Percentiles rank a stretch among this genome's conserved stretches.
phyloP scores from a whole-genome alignment of 2,329 filamentous ascomycete species.

The Phyllosticta citriasiana region DNA sequence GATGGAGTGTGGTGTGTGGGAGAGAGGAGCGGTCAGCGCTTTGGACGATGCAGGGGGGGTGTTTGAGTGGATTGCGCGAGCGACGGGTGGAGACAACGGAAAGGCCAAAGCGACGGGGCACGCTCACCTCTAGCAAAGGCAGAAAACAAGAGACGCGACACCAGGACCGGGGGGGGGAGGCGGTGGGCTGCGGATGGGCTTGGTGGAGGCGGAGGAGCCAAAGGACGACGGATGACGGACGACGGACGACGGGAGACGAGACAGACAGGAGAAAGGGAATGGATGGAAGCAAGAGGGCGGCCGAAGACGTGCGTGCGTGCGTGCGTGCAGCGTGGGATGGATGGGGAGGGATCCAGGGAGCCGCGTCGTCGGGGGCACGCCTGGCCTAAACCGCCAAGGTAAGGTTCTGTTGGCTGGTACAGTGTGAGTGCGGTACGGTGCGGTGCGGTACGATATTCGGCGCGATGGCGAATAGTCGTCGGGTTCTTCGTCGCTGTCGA shows the following conservation, averaged over 20 bases:
- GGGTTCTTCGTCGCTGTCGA: too few species aligned
- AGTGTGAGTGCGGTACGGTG: too few species aligned
- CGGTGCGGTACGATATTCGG: too few species aligned
- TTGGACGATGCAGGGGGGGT: slow-evolving; percentile 7
- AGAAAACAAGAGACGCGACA: background rate
- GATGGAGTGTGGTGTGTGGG: slow-evolving; percentile 8
- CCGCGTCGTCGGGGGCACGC: background rate
- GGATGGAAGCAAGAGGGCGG: background rate
- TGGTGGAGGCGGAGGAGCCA: background rate
- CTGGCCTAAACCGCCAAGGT: background rate
- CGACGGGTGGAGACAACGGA: background rate
- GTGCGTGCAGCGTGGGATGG: background rate
- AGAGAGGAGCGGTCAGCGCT: slow-evolving; percentile 10
- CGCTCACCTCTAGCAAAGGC: background rate
- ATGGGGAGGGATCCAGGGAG: background rate
- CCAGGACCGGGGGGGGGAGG: background rate
- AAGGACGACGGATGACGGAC: too few species aligned
- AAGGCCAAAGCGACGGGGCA: background rate
- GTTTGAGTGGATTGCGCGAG: slow-evolving; percentile 2
- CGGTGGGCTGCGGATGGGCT: background rate
- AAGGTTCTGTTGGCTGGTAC: too few species aligned
- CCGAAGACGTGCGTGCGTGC: background rate
- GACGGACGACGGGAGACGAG: too few species aligned
- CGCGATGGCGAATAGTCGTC: background rate
- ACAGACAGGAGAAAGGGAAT: background rate